A percentile compares a stretch with the other conserved stretches of the same genome.
Conservation (phyloP, 2,329 filamentous ascomycete genomes). For the Paraconiothyrium sp. region DNA sequence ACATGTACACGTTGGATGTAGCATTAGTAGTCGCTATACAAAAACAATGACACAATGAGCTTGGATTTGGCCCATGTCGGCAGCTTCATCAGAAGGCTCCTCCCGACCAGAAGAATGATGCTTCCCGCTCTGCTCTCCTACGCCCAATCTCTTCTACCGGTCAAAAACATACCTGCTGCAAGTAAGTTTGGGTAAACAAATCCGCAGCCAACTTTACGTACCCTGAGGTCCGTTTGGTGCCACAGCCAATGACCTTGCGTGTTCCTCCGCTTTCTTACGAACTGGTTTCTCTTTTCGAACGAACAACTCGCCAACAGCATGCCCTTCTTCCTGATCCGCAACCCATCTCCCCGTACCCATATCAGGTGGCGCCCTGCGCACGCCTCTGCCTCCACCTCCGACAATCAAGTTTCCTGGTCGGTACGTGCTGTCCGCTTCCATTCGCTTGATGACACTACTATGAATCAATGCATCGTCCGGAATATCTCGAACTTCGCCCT, state of each 20-base stretch:
- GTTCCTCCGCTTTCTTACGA: conserved; percentile 28
- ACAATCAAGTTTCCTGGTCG: conserved; percentile 82
- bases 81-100: background rate
- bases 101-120: background rate
- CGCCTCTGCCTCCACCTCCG: conserved; percentile 78
- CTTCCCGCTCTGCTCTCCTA: background rate
- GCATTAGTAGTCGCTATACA: background rate
- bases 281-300: conserved; percentile 50
- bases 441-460: conserved; percentile 76
- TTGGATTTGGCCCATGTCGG: background rate
- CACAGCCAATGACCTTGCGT: conserved; percentile 10
- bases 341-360: conserved; percentile 78
- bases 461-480: conserved; percentile 76
- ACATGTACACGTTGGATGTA: too few species aligned
- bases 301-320: conserved; percentile 75
- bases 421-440: conserved; percentile 71
- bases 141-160: background rate
- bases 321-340: conserved; percentile 70
- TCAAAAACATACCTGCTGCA: conserved; percentile 2
- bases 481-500: conserved; percentile 80
- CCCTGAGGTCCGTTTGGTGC: conserved; percentile 24
- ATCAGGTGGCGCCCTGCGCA: conserved; percentile 67
- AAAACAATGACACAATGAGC: background rate
- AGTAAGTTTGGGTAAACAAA: background rate
- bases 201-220: background rate